These are phyloP conservation scores for Hymenoscyphus repandus DNA, from an alignment of 2,329 filamentous ascomycete genomes.

Conservation along the genomic window DNA sequence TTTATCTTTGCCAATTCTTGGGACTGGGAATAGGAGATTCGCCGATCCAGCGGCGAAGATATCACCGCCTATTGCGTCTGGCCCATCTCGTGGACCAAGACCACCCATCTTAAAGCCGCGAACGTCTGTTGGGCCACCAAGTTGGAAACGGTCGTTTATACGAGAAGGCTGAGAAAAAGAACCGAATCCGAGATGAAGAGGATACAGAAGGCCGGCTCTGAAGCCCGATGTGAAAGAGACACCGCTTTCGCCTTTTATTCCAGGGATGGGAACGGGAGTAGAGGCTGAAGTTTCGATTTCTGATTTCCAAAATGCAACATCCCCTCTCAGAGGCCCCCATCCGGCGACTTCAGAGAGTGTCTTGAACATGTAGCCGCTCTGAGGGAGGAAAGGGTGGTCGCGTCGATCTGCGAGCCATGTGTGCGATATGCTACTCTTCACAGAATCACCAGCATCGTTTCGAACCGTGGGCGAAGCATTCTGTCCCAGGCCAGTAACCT, in stretches of 20 bases:
- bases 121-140: slow-evolving; percentile 91
- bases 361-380: slow-evolving; percentile 74
- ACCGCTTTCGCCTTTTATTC: slow-evolving; percentile 63
- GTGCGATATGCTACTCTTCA: slow-evolving; percentile 84
- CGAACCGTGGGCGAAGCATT: slow-evolving; percentile 78
- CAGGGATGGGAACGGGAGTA: slow-evolving; percentile 66
- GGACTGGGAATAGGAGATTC: slow-evolving; percentile 79
- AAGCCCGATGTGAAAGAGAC: slow-evolving; percentile 79
- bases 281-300: slow-evolving; percentile 78
- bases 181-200: slow-evolving; percentile 61
- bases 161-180: slow-evolving; percentile 59
- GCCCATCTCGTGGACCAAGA: slow-evolving; percentile 80
- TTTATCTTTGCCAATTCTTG: slow-evolving; percentile 73
- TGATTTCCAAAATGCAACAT: slow-evolving; percentile 92
- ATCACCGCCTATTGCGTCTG: slow-evolving; percentile 85
- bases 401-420: slow-evolving; percentile 74
- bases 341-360: slow-evolving; percentile 80
- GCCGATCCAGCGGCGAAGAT: slow-evolving; percentile 85
- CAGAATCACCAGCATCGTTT: slow-evolving; percentile 79
- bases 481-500: slow-evolving; percentile 72
- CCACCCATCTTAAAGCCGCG: slow-evolving; percentile 89
- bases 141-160: slow-evolving; percentile 90
- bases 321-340: slow-evolving; percentile 74
- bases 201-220: slow-evolving; percentile 77
- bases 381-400: slow-evolving; percentile 80